Base-by-base conservation (phyloP, 1,139 yeast species). In the Candida sanyaensis region DNA sequence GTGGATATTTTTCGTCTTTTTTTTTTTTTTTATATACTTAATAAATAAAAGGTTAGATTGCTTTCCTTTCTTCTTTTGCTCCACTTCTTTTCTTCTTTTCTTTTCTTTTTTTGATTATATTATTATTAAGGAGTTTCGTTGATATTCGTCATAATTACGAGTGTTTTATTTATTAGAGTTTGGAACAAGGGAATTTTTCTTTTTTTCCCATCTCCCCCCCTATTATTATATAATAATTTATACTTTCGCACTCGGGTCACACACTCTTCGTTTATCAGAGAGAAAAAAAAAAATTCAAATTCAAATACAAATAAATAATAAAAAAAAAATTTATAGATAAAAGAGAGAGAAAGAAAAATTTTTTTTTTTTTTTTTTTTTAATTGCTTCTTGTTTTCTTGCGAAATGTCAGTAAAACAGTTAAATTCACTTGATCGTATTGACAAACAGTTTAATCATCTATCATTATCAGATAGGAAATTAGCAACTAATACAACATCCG, bases 391-490 rank as follows among this genome's bases (percentile, higher is more conserved):
- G 28, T 33, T 39, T 39, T 17, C 29, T n/a, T 38, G 33, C 13
- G 8, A 29, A 28, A 37, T 37, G 45, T 43, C 42, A 23, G 5
- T 44, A 37, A 13, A 37, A 13, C 42, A 44, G 27, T 31, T 30
- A 28, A 31, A 13, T 32, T 31, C 50, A 27, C 27, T 48, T 27
- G 50, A 47, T 17, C 32, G 43, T 39, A 17, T 48, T 23, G 44
- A 48, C 26, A 21, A 34, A 2, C 42, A 45, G 10, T 11, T 48
- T 10, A 27, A 24, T 33, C 33, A 30, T 37, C 41, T 48, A 38
- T 45, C 49, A 2, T 6, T 46, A 27, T 33, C 24, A 11, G 49
- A 45, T 26, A 37, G 37, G n/a, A 28, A 36, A 4, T n/a, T 24
- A 23, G 23, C 38, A 21, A 23, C 38, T 34, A n/a, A 21, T 12